These are phyloP conservation scores for Pseudogymnoascus sp. DNA, from an alignment of 2,329 filamentous ascomycete genomes.

Conservation along the genomic window DNA sequence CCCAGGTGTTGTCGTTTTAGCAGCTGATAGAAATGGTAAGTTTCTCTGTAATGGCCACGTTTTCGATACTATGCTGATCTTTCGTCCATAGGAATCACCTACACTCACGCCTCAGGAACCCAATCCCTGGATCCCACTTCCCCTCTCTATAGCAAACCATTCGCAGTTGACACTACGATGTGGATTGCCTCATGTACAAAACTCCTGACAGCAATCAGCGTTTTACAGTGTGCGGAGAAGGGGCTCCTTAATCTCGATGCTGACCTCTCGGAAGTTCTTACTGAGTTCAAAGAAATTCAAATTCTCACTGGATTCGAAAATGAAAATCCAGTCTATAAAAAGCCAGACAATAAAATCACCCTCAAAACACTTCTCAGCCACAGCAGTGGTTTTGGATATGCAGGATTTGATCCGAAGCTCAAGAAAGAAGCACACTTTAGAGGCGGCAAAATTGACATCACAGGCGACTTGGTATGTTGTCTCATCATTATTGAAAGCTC, in stretches of 20 bases:
- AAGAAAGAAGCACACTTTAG: constrained; percentile 15
- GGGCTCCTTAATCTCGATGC: constrained; percentile 8
- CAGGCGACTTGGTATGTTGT: constrained; percentile 16
- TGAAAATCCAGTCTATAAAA: constrained; percentile 2
- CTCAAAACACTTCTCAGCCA: constrained; percentile 11
- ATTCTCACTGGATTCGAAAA: constrained; percentile 28
- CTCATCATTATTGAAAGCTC: neutral
- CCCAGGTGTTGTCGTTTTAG: neutral
- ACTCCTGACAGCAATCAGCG: constrained; percentile 17
- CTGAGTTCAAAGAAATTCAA: constrained; percentile 9
- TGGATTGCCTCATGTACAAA: constrained; percentile 53
- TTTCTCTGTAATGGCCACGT: neutral
- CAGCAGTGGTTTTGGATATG: constrained; percentile 21
- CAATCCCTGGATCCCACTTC: neutral
- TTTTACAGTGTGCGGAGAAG: constrained; percentile 10
- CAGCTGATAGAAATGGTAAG: neutral
- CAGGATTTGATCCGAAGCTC: neutral
- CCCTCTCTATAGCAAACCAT: constrained; percentile 32
- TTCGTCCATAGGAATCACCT: neutral
- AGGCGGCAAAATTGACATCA: constrained; percentile 23
- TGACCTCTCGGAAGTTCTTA: constrained; percentile 3
- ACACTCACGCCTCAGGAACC: neutral
- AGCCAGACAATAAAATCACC: constrained; percentile 10
- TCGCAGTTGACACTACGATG: constrained; percentile 53
- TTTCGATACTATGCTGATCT: neutral